Percentiles rank a stretch among this genome's conserved stretches.
Conservation (phyloP, 1,139 yeast species). For the Debaryomyces fabryi region DNA sequence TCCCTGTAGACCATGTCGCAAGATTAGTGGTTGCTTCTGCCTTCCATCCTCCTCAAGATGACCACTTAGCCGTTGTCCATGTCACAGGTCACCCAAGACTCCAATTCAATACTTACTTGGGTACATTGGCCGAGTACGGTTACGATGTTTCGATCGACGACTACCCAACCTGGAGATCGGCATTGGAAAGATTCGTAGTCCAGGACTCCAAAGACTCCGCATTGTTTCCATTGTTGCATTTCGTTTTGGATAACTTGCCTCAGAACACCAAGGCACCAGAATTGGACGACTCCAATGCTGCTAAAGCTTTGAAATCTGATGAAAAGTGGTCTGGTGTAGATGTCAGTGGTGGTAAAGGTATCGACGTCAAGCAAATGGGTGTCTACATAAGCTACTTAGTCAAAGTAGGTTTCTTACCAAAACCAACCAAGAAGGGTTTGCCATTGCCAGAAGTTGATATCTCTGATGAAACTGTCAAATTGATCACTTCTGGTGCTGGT, state of each 20-base stretch:
- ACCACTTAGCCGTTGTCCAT: slow-evolving; percentile 74
- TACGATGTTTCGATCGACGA: slow-evolving; percentile 63
- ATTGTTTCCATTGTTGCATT: slow-evolving; percentile 87
- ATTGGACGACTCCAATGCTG: slow-evolving; percentile 83
- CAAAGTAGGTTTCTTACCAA: slow-evolving; percentile 75
- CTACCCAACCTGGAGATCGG: slow-evolving; percentile 77
- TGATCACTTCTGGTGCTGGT: slow-evolving; percentile 82
- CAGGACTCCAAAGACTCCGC: slow-evolving; percentile 78
- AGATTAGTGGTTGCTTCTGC: slow-evolving; percentile 85
- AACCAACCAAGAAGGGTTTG: slow-evolving; percentile 50
- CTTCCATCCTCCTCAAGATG: slow-evolving; percentile 64
- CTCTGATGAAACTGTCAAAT: slow-evolving; percentile 59
- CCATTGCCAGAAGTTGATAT: slow-evolving; percentile 62
- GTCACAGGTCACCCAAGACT: slow-evolving; percentile 98
- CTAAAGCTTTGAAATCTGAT: slow-evolving; percentile 62
- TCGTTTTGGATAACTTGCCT: slow-evolving; percentile 90
- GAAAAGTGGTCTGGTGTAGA: slow-evolving; percentile 66
- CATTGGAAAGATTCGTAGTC: slow-evolving; percentile 75
- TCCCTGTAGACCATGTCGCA: slow-evolving; percentile 98
- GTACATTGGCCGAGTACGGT: slow-evolving; percentile 68
- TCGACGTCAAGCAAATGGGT: slow-evolving; percentile 66
- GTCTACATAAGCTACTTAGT: slow-evolving; percentile 78
- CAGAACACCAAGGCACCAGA: slow-evolving; percentile 94
- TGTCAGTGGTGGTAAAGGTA: slow-evolving; percentile 70
- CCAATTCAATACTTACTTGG: slow-evolving; percentile 72